Conservation (phyloP, 179 eudicot genomes). For the Corrigiola litoralis region DNA sequence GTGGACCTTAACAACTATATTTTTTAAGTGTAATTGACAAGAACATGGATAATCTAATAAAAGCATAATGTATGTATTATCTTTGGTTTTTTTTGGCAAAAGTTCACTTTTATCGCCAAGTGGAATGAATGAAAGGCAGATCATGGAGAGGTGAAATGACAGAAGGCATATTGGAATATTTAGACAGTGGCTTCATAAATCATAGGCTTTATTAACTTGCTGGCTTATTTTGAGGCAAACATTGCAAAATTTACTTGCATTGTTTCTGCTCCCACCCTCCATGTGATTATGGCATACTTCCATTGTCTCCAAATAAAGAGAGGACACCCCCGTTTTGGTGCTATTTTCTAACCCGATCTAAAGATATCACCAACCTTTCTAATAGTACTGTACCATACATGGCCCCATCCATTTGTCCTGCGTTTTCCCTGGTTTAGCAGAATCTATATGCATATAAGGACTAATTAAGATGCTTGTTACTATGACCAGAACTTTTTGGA, state of each 20-base stretch:
- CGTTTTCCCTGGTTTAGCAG: too few relatives aligned
- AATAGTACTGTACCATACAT: too few relatives aligned
- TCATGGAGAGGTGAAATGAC: slow-evolving; percentile 1
- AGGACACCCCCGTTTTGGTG: too few relatives aligned
- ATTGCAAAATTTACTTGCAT: background rate
- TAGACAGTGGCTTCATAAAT: background rate
- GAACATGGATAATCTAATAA: background rate
- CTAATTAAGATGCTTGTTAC: too few relatives aligned
- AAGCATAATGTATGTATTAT: background rate
- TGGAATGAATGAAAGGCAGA: too few relatives aligned
- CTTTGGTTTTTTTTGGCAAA: background rate
- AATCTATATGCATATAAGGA: too few relatives aligned
- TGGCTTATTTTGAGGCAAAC: slow-evolving; percentile 11
- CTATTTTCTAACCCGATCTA: too few relatives aligned
- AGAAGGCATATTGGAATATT: too few relatives aligned
- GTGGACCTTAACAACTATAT: slow-evolving; percentile 2
- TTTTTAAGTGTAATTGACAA: background rate
- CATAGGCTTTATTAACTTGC: slow-evolving; percentile 3
- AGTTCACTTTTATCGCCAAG: slow-evolving; percentile 9
- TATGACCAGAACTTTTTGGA: too few relatives aligned
- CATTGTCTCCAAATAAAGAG: too few relatives aligned
- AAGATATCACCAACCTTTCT: background rate
- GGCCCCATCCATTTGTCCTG: too few relatives aligned
- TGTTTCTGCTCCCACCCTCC: background rate
- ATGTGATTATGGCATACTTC: background rate